Percentiles rank a stretch among this genome's conserved stretches.
These are phyloP conservation scores for Isoetes taiwanensis DNA, from an alignment of 75 land plant genomes.

Conservation along the genomic window DNA sequence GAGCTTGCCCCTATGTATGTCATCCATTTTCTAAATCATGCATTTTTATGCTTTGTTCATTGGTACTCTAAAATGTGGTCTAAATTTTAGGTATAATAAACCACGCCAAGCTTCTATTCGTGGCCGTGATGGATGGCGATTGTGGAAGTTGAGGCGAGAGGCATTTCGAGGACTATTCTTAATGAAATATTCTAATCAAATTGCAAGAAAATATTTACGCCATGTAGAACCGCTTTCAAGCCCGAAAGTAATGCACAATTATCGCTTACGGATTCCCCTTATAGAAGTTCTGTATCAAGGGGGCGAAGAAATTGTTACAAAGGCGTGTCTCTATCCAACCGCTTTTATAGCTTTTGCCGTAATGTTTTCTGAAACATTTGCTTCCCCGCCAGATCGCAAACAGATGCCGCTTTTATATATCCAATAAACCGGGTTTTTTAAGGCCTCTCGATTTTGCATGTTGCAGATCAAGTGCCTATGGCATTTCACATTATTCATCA, in stretches of 20 bases:
- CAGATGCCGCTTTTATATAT: no score
- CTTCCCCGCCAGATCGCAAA: no score
- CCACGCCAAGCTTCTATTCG: slow-evolving; percentile 91
- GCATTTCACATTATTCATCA: no score
- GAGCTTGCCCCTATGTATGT: slow-evolving; percentile 90
- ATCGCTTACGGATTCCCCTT: slow-evolving; percentile 58
- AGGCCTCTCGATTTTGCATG: no score
- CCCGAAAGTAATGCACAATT: slow-evolving; percentile 57
- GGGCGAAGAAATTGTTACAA: slow-evolving; percentile 49
- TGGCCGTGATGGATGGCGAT: slow-evolving; percentile 62
- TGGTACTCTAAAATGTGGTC: neutral
- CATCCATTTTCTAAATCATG: no score
- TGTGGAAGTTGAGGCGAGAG: slow-evolving; percentile 79
- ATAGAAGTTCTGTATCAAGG: slow-evolving; percentile 58
- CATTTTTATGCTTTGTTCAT: no score
- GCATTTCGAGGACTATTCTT: slow-evolving; percentile 78
- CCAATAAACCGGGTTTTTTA: no score
- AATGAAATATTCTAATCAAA: slow-evolving; percentile 55
- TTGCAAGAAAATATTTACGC: slow-evolving; percentile 60
- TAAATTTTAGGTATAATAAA: slow-evolving; percentile 87
- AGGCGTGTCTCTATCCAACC: no score
- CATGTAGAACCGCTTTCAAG: slow-evolving; percentile 63
- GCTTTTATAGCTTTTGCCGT: no score
- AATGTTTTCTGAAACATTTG: no score
- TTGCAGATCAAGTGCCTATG: no score